Evolutionary conservation across 1,139 yeast species (phyloP).

Genomic region (Meyerozyma elateridarum): DNA sequence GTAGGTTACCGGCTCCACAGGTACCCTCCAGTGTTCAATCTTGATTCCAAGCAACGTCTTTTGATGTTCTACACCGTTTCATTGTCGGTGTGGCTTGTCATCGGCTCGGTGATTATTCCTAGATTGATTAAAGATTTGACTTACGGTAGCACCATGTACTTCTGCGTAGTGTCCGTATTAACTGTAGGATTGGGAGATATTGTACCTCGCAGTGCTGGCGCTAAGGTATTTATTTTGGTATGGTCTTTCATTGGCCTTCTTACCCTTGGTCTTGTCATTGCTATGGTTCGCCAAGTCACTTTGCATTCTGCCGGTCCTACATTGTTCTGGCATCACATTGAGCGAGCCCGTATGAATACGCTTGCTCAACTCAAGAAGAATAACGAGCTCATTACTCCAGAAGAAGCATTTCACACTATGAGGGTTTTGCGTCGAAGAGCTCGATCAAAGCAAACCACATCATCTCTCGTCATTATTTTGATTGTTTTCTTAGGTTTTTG

Average conservation of each 20-base stretch:
- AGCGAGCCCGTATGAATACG: constrained; percentile 23
- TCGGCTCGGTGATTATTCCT: constrained; percentile 55
- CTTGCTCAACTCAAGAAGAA: constrained; percentile 16
- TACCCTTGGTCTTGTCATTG: constrained; percentile 65
- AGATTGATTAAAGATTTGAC: constrained; percentile 27
- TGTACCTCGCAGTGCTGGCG: constrained; percentile 46
- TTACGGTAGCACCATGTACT: constrained; percentile 65
- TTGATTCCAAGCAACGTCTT: constrained; percentile 62
- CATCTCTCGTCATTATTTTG: constrained; percentile 38
- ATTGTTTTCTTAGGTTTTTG: constrained; percentile 53
- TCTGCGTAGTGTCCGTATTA: constrained; percentile 63
- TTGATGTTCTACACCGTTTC: constrained; percentile 65
- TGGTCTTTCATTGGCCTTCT: constrained; percentile 68
- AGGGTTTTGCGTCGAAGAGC: constrained; percentile 41
- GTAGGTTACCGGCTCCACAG: constrained; percentile 53
- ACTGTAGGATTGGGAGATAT: constrained; percentile 83
- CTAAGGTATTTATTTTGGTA: constrained; percentile 54
- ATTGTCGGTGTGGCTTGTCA: constrained; percentile 63
- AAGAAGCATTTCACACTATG: constrained; percentile 52
- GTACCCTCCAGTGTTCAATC: constrained; percentile 66
- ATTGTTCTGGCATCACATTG: constrained; percentile 58
- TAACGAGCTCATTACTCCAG: constrained; percentile 20
- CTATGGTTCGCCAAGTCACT: constrained; percentile 65
- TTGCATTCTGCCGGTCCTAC: constrained; percentile 57
- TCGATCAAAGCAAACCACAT: constrained; percentile 20